Conservation (phyloP, 176 grass and related monocot genomes). For the Eremochloa ophiuroides region DNA sequence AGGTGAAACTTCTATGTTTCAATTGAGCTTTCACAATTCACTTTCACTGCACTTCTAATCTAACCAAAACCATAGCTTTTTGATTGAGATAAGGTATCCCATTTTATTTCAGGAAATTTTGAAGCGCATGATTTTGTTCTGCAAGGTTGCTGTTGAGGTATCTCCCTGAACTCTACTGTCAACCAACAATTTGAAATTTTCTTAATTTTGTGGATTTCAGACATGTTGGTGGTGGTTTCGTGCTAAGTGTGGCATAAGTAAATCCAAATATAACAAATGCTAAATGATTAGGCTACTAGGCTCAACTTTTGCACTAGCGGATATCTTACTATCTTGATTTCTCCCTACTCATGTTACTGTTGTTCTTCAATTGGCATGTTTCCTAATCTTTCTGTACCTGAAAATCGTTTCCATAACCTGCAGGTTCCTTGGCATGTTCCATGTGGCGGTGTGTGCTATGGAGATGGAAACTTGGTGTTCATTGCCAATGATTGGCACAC, state of each 20-base stretch:
- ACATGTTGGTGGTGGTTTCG: background rate
- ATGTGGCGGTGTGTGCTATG: slow-evolving; percentile 76
- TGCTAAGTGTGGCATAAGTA: slow-evolving; percentile 21
- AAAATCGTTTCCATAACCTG: background rate
- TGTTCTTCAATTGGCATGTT: background rate
- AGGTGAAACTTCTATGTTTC: slow-evolving; percentile 32
- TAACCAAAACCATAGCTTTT: background rate
- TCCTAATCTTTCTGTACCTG: background rate
- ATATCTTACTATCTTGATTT: background rate
- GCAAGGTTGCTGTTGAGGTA: slow-evolving; percentile 95
- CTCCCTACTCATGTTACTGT: background rate
- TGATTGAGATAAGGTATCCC: background rate
- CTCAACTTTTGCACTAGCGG: background rate
- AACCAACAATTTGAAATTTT: background rate
- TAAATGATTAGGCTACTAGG: background rate
- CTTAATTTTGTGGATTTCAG: background rate
- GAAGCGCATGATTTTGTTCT: slow-evolving; percentile 95
- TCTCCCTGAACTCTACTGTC: background rate
- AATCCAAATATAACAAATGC: background rate
- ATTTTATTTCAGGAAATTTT: slow-evolving; percentile 64
- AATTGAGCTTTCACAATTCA: background rate
- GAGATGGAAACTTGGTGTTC: slow-evolving; percentile 93
- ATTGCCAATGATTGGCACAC: slow-evolving; percentile 99
- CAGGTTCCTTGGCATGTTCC: slow-evolving; percentile 96
- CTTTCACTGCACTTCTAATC: slow-evolving; percentile 6